These are phyloP conservation scores for Clitoria ternatea DNA, from an alignment of 306 rosid species.

Conservation along the genomic window DNA sequence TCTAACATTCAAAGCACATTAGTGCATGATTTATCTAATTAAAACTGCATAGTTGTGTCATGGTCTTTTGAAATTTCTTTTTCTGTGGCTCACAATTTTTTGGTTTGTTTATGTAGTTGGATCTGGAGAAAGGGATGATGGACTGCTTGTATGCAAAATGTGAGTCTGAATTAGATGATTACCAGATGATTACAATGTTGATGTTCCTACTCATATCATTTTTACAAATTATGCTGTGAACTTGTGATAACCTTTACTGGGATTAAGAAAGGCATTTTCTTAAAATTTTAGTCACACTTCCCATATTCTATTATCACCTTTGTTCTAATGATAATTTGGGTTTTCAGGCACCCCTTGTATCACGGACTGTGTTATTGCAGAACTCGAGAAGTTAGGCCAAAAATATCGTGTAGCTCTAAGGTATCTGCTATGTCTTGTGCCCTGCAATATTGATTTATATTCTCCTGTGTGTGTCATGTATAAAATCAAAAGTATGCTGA, in stretches of 20 bases:
- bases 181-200: too few relatives aligned
- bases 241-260: not conserved
- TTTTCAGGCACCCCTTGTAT: constrained; percentile 75
- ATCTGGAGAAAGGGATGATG: constrained; percentile 93
- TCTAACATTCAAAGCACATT: not conserved
- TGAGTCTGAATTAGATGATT: constrained; percentile 37
- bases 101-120: constrained; percentile 53
- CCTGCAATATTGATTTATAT: not conserved
- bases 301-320: not conserved
- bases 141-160: constrained; percentile 95
- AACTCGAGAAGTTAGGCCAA: constrained; percentile 81
- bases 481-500: not conserved
- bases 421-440: constrained; percentile 27
- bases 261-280: not conserved
- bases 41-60: not conserved
- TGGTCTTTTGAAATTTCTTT: not conserved
- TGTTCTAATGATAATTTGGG: not conserved
- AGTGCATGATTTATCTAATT: not conserved
- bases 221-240: not conserved
- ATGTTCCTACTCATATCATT: not conserved
- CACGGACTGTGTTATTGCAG: constrained; percentile 95
- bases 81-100: constrained; percentile 14
- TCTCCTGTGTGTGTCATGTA: not conserved
- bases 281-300: not conserved
- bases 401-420: constrained; percentile 94